These are phyloP conservation scores for Xanthoconium purpureum DNA, from an alignment of 768 basidiomycete genomes.

Conservation along the genomic window DNA sequence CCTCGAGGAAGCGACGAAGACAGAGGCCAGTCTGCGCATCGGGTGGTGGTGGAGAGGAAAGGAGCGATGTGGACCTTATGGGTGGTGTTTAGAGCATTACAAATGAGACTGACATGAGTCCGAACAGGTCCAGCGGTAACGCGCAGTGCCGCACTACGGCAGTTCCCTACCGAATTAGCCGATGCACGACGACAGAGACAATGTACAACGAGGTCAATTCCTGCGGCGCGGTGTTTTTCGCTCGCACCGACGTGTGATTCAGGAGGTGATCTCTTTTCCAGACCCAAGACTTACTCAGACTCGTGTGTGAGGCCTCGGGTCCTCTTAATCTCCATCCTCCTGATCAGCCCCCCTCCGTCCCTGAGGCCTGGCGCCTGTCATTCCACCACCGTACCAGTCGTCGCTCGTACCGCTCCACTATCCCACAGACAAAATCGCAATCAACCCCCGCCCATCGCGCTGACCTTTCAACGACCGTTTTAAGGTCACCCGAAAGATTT, in stretches of 20 bases:
- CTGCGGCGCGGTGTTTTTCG: neutral
- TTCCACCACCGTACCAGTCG: conserved; percentile 54
- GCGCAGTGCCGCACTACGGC: conserved; percentile 8
- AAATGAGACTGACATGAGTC: conserved; percentile 31
- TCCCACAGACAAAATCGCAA: conserved; percentile 46
- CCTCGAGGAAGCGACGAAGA: conserved; percentile 47
- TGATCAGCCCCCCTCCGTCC: conserved; percentile 3
- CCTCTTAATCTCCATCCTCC: conserved; percentile 18
- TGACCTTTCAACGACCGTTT: conserved; percentile 48
- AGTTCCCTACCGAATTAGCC: conserved; percentile 22
- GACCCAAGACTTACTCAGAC: too few species aligned
- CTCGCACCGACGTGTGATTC: conserved; percentile 10
- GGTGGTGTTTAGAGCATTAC: conserved; percentile 32
- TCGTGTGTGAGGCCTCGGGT: neutral
- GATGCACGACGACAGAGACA: conserved; percentile 2
- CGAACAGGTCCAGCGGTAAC: neutral
- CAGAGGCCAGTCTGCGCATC: conserved; percentile 67
- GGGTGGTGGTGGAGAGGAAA: conserved; percentile 24
- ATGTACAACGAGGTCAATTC: neutral
- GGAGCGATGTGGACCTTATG: conserved; percentile 16
- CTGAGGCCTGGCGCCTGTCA: conserved; percentile 24
- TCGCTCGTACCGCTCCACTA: conserved; percentile 67
- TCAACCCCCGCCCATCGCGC: conserved; percentile 56
- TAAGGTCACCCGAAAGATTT: conserved; percentile 48
- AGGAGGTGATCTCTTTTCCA: neutral